Evolutionary conservation across 371 early-diverging fungal species (phyloP).

Genomic region (Mucor indicus): DNA sequence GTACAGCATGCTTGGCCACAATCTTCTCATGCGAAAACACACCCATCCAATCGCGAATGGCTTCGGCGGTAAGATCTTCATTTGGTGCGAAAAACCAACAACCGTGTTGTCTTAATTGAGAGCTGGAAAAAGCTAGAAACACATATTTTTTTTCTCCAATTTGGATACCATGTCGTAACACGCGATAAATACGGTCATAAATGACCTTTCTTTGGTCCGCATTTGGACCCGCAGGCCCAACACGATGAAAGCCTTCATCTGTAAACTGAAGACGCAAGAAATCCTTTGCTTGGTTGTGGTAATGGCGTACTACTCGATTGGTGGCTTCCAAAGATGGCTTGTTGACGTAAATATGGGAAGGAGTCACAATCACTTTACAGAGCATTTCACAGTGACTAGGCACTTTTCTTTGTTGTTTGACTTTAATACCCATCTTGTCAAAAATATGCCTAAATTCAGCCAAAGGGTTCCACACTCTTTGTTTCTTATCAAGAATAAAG

Average conservation of each 20-base stretch:
- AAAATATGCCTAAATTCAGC: conserved; percentile 15
- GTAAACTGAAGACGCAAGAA: conserved; percentile 70
- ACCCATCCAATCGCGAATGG: conserved; percentile 73
- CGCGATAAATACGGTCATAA: conserved; percentile 49
- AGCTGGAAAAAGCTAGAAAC: conserved; percentile 71
- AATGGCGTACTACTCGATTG: conserved; percentile 70
- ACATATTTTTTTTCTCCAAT: conserved; percentile 60
- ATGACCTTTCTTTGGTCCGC: conserved; percentile 30
- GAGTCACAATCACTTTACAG: conserved; percentile 62
- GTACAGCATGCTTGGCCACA: conserved; percentile 69
- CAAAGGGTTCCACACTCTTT: conserved; percentile 40
- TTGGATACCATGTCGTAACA: conserved; percentile 55
- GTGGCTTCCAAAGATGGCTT: conserved; percentile 58
- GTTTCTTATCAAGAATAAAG: conserved; percentile 18
- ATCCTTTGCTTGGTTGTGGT: conserved; percentile 40
- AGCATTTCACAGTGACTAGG: conserved; percentile 54
- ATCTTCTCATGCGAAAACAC: conserved; percentile 64
- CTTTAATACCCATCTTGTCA: conserved; percentile 14
- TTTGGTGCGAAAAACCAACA: conserved; percentile 71
- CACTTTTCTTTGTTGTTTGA: conserved; percentile 18
- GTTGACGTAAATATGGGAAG: conserved; percentile 55
- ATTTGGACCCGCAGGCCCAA: conserved; percentile 30
- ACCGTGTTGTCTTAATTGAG: conserved; percentile 66
- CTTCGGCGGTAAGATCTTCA: conserved; percentile 36
- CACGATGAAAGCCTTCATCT: conserved; percentile 55